Base-by-base conservation (phyloP, 2,329 filamentous ascomycete species). In the Zopfia rhizophila region DNA sequence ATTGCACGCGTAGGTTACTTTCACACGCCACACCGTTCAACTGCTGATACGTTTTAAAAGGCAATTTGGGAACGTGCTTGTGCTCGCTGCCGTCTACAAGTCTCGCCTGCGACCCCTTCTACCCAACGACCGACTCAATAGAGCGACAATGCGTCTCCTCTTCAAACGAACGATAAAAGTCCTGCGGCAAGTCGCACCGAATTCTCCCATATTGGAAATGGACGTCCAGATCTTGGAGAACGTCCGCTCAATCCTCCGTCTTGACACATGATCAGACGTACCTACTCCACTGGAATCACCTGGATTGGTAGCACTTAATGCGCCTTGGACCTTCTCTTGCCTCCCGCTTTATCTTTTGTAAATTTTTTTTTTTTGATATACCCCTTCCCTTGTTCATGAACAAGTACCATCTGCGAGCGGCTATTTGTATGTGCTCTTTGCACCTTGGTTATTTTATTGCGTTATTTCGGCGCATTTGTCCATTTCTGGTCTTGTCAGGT, bases 11-110 rank as follows among this genome's bases (percentile, higher is more conserved):
- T 96, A 89, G 84, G 90, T 85, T 10, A 10, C 11, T 33, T 42
- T n/a, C n/a, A n/a, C n/a, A n/a, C n/a, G n/a, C n/a, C n/a, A n/a
- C n/a, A n/a, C 10, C 25, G 14, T 35, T 33, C 33, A 28, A 8
- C 65, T 28, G 22, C 37, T 28, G 46, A 61, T 41, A 24, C 22
- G 21, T 13, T 16, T 48, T 32, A 4, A 12, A 53, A 96, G 92
- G 5, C 94, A 99, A 90, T 99, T 95, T 78, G 93, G 94, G 47
- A 97, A 97, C 68, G 84, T 97, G 63, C 79, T 97, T 36, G 90
- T 95, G n/a, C 82, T 99, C 3, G 85, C 90, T 18, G 91, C 93
- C 1, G 89, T 88, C 3, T 92, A 85, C 71, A 82, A 81, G 51
- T 89, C 93, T 33, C 59, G 59, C 6, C 56, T 72, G 5, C 56